Percentiles rank a stretch among this genome's conserved stretches.
These are phyloP conservation scores for Eruca vesicaria DNA, from an alignment of 441 rosid genomes.

Conservation along the genomic window DNA sequence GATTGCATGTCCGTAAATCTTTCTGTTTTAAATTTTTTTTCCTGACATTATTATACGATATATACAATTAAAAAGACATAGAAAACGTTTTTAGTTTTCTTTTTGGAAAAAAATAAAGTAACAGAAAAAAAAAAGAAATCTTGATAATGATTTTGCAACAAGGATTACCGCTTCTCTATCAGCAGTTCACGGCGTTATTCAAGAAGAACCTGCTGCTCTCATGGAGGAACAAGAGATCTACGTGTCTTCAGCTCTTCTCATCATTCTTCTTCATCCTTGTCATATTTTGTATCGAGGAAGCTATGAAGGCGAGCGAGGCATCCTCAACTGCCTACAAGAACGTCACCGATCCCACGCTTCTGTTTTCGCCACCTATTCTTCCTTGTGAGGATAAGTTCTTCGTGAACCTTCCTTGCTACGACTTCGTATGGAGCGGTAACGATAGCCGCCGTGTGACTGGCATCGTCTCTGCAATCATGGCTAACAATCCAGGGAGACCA, in stretches of 20 bases:
- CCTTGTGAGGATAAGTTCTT: constrained; percentile 79
- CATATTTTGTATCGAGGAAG: constrained; percentile 61
- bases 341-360: constrained; percentile 50
- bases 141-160: neutral
- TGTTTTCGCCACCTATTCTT: constrained; percentile 55
- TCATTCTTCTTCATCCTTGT: constrained; percentile 82
- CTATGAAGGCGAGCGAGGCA: constrained; percentile 36
- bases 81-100: no score
- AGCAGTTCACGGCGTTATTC: constrained; percentile 65
- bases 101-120: neutral
- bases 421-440: constrained; percentile 94
- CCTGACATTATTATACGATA: no score
- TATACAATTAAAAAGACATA: neutral
- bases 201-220: constrained; percentile 76
- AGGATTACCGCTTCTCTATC: constrained; percentile 51
- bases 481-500: no score
- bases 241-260: constrained; percentile 78
- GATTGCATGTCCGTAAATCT: neutral
- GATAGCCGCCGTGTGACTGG: constrained; percentile 36
- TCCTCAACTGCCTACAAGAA: constrained; percentile 38
- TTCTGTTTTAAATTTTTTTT: neutral
- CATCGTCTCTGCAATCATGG: constrained; percentile 57
- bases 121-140: neutral
- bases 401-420: constrained; percentile 60
- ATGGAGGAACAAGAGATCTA: constrained; percentile 80